Conservation (phyloP, 441 rosid species). For the Pelargonium fulgidum region DNA sequence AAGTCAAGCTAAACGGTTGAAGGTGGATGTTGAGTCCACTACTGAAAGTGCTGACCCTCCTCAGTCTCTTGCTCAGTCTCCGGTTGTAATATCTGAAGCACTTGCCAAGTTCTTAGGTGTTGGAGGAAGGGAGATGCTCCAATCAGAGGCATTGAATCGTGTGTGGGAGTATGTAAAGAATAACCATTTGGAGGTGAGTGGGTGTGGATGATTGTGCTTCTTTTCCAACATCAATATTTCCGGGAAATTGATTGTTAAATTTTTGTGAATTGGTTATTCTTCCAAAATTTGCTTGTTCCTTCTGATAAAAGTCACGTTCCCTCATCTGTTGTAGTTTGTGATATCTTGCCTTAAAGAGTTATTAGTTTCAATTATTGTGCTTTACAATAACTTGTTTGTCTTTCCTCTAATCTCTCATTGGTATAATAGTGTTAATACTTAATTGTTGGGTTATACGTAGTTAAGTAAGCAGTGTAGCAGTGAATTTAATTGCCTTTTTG, state of each 20-base stretch:
- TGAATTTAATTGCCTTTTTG: slow-evolving; percentile 1
- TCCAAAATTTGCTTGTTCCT: not conserved
- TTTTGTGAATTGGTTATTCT: not conserved
- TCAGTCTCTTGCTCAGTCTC: slow-evolving; percentile 25
- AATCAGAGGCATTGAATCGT: slow-evolving; percentile 34
- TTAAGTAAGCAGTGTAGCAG: not conserved
- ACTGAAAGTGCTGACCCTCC: slow-evolving; percentile 35
- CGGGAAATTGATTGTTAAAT: no score
- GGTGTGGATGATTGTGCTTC: not conserved
- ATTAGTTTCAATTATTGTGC: not conserved
- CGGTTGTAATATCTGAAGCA: slow-evolving; percentile 46
- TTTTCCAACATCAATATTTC: no score
- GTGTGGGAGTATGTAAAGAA: slow-evolving; percentile 64
- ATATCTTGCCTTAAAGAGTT: not conserved
- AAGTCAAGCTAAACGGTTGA: slow-evolving; percentile 54
- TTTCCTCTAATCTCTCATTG: not conserved
- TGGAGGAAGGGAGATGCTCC: slow-evolving; percentile 50
- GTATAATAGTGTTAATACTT: not conserved
- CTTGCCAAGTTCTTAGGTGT: slow-evolving; percentile 57
- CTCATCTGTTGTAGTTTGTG: not conserved
- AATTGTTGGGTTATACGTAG: slow-evolving; percentile 1
- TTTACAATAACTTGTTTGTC: not conserved
- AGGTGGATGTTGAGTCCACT: slow-evolving; percentile 46
- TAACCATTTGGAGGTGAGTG: slow-evolving; percentile 50
- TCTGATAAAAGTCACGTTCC: not conserved